phyloP scores from a whole-genome alignment of 345 rosid genomes.

The Eucalyptus urophylla region DNA sequence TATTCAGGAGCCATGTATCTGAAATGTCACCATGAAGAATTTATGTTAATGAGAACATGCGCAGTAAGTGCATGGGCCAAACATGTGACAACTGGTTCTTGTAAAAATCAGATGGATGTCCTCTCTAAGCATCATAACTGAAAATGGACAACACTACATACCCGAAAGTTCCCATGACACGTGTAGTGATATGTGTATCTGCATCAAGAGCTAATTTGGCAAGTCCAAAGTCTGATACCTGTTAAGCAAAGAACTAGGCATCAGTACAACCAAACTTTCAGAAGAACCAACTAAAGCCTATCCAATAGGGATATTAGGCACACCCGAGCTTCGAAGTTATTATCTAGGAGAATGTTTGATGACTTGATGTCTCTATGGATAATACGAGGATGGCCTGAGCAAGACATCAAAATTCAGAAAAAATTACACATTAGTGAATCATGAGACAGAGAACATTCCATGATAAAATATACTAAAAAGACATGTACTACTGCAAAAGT shows the following conservation, averaged over 20 bases:
- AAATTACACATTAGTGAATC: neutral
- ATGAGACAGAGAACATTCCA: neutral
- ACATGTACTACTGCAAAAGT: neutral
- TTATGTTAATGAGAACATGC: neutral
- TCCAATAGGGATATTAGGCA: neutral
- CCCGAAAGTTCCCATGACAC: slow-evolving; percentile 99
- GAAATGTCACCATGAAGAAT: slow-evolving; percentile 1
- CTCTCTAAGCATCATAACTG: neutral
- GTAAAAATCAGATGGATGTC: neutral
- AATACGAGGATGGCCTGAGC: slow-evolving; percentile 83
- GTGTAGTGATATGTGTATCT: slow-evolving; percentile 80
- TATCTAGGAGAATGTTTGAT: slow-evolving; percentile 84
- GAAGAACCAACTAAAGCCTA: neutral
- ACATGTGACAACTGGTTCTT: neutral
- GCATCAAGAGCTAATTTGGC: slow-evolving; percentile 89
- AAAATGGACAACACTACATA: slow-evolving; percentile 5
- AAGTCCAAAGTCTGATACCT: slow-evolving; percentile 99
- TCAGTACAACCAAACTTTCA: slow-evolving; percentile 1
- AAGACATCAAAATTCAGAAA: neutral
- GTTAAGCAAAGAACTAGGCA: slow-evolving; percentile 3
- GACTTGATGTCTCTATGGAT: slow-evolving; percentile 97
- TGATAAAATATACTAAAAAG: neutral
- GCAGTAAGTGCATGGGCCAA: neutral
- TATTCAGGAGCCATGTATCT: slow-evolving; percentile 99
- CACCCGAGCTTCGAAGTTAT: slow-evolving; percentile 84